Conservation (phyloP, 805 yeast species). For the Monosporozyma unispora region DNA sequence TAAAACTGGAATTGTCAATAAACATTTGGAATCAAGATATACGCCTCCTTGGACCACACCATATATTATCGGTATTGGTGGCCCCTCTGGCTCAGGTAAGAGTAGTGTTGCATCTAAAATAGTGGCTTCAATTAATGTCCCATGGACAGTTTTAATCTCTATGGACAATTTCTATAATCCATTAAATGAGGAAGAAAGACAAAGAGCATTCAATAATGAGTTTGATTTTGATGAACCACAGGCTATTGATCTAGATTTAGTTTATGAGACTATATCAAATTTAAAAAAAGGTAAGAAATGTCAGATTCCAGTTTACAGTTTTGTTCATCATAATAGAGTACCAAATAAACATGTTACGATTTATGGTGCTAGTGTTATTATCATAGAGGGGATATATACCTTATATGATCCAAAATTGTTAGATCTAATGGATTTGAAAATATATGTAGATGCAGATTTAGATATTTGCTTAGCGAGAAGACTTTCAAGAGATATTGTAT, state of each 20-base stretch:
- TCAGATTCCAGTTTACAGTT: constrained; percentile 63
- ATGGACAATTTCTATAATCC: constrained; percentile 88
- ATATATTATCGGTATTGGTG: constrained; percentile 80
- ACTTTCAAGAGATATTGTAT: constrained; percentile 74
- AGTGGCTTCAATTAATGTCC: constrained; percentile 69
- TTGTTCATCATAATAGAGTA: constrained; percentile 49
- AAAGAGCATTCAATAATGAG: constrained; percentile 56
- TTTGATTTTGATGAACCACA: constrained; percentile 83
- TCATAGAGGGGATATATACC: constrained; percentile 86
- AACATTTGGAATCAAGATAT: constrained; percentile 28
- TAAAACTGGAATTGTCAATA: neutral
- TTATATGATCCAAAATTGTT: constrained; percentile 60
- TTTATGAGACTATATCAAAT: constrained; percentile 51
- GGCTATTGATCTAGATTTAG: constrained; percentile 71
- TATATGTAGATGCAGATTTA: constrained; percentile 88
- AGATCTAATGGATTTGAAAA: constrained; percentile 73
- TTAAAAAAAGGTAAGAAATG: constrained; percentile 64
- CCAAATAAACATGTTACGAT: constrained; percentile 63
- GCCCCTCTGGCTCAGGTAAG: constrained; percentile 85
- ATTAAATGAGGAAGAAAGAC: constrained; percentile 49
- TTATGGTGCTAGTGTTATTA: constrained; percentile 89
- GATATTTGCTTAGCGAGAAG: constrained; percentile 89
- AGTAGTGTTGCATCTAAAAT: constrained; percentile 83
- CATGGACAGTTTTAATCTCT: constrained; percentile 88
- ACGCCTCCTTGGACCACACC: constrained; percentile 87